phyloP scores from a whole-genome alignment of 495 filamentous ascomycete genomes.

The Cryomyces minteri region DNA sequence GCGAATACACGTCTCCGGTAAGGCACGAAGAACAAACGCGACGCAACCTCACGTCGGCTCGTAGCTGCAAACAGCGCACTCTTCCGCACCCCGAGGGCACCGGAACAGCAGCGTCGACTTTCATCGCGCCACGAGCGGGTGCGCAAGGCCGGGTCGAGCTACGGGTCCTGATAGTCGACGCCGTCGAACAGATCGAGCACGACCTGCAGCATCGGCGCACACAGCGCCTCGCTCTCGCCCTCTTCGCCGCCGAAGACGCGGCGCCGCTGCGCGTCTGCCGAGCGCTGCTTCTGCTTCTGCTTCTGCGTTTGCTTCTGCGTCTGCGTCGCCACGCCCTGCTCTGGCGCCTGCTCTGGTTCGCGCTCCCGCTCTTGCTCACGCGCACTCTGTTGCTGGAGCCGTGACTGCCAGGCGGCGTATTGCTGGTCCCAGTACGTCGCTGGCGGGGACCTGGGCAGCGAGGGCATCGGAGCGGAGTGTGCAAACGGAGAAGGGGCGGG shows the following conservation, averaged over 20 bases:
- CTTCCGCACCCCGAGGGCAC: too few relatives aligned
- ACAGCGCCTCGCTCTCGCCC: constrained; percentile 14
- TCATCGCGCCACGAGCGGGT: too few relatives aligned
- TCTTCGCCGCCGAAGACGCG: constrained; percentile 15
- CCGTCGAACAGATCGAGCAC: constrained; percentile 20
- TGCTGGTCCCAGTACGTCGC: constrained; percentile 10
- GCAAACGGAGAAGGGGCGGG: constrained; percentile 2
- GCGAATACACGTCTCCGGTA: too few relatives aligned
- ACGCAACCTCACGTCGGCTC: too few relatives aligned
- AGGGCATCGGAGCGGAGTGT: neutral
- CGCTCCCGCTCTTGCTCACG: too few relatives aligned
- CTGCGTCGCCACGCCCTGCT: neutral
- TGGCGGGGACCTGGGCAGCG: neutral
- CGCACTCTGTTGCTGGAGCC: constrained; percentile 1
- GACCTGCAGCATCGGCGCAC: constrained; percentile 20
- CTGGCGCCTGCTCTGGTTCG: too few relatives aligned
- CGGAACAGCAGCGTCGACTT: too few relatives aligned
- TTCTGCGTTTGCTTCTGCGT: constrained; percentile 5
- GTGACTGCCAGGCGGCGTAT: constrained; percentile 11
- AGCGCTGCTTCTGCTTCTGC: constrained; percentile 5
- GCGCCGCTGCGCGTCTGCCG: constrained; percentile 6
- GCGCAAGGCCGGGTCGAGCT: neutral
- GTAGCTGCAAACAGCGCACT: too few relatives aligned
- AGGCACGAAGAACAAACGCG: too few relatives aligned
- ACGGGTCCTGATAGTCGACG: constrained; percentile 19